These are phyloP conservation scores for Megacollybia marginata DNA, from an alignment of 768 basidiomycete genomes.

Conservation along the genomic window DNA sequence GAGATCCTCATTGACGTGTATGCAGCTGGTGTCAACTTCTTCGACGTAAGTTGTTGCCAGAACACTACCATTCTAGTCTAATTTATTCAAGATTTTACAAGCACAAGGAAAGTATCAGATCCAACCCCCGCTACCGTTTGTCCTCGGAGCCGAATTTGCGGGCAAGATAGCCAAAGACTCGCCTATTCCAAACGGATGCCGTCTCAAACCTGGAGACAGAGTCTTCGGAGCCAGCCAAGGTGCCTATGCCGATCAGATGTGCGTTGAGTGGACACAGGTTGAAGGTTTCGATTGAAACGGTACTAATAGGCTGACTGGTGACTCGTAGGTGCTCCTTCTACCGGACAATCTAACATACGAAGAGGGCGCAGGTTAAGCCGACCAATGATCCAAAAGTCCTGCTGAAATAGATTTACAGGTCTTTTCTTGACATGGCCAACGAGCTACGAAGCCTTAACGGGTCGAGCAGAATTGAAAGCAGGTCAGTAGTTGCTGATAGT, in stretches of 20 bases:
- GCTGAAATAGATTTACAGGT: constrained; percentile 31
- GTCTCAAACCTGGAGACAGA: constrained; percentile 74
- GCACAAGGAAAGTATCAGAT: constrained; percentile 84
- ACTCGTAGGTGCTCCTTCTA: constrained; percentile 42
- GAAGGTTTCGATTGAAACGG: no score
- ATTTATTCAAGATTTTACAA: constrained; percentile 59
- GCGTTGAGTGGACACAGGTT: constrained; percentile 33
- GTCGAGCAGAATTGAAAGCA: constrained; percentile 70
- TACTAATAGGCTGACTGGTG: no score
- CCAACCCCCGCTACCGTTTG: constrained; percentile 81
- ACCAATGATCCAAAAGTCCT: neutral
- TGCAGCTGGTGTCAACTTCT: constrained; percentile 73
- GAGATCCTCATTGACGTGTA: constrained; percentile 74
- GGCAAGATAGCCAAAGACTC: constrained; percentile 65
- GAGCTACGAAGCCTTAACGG: constrained; percentile 85
- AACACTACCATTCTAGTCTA: neutral
- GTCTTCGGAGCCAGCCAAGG: constrained; percentile 82
- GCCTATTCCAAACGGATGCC: constrained; percentile 73
- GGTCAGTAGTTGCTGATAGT: constrained; percentile 33
- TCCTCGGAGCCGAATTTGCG: constrained; percentile 80
- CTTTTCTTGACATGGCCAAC: constrained; percentile 89
- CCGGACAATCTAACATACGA: constrained; percentile 76
- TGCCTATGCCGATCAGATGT: constrained; percentile 71
- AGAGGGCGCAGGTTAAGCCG: constrained; percentile 66
- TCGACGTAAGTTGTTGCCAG: constrained; percentile 38